A percentile compares a stretch with the other conserved stretches of the same genome.
phyloP scores from a whole-genome alignment of 108 stramenopile genomes.

The Skeletonema menzelii region DNA sequence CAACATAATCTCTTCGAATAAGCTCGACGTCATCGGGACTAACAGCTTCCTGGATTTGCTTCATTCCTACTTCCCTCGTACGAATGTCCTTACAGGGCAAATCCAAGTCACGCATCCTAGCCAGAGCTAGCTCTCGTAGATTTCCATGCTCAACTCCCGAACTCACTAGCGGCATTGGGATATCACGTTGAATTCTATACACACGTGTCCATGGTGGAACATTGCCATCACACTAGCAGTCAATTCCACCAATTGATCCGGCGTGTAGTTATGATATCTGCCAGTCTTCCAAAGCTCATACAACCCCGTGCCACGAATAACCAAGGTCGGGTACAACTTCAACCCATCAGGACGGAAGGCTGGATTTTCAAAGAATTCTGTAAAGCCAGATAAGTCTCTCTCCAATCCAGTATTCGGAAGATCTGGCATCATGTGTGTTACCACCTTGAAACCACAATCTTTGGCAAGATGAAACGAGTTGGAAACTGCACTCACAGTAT shows the following conservation, averaged over 20 bases:
- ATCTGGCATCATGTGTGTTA: constrained; percentile 98
- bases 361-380: constrained; percentile 94
- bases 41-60: constrained; percentile 87
- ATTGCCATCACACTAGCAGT: constrained; percentile 85
- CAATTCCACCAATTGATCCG: constrained; percentile 93
- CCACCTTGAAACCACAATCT: constrained; percentile 97
- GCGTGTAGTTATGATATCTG: constrained; percentile 92
- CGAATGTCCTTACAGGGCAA: constrained; percentile 93
- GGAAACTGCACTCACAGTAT: constrained; percentile 89
- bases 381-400: constrained; percentile 88
- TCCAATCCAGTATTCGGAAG: constrained; percentile 94
- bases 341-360: constrained; percentile 91
- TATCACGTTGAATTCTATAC: constrained; percentile 96
- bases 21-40: constrained; percentile 94
- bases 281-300: constrained; percentile 97
- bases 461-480: constrained; percentile 94
- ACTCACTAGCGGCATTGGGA: constrained; percentile 95
- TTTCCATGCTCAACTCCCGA: constrained; percentile 96
- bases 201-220: constrained; percentile 96
- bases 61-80: constrained; percentile 95
- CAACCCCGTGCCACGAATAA: constrained; percentile 95
- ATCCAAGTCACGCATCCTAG: constrained; percentile 85
- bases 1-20: constrained; percentile 89
- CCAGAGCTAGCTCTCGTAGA: constrained; percentile 86
- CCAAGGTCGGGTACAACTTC: constrained; percentile 95